Evolutionary conservation across 2,329 filamentous ascomycete species (phyloP).

Genomic region (Aureobasidium sp.): DNA sequence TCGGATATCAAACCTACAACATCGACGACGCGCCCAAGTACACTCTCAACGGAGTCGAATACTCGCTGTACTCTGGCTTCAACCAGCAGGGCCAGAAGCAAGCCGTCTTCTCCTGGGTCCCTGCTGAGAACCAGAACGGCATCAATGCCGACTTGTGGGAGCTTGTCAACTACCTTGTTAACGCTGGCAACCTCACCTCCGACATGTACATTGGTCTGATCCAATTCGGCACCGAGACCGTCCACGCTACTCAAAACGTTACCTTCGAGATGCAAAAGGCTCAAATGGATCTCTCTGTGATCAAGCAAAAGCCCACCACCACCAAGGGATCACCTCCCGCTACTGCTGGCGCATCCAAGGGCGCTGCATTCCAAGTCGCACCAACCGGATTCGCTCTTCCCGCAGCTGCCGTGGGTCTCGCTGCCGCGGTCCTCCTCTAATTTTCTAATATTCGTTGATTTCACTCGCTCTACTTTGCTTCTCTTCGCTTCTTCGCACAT

Average conservation of each 20-base stretch:
- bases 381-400: not conserved
- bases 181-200: not conserved
- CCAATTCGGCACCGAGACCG: conserved; percentile 14
- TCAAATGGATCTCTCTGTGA: conserved; percentile 10
- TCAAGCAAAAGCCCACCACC: conserved; percentile 4
- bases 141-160: conserved; percentile 2
- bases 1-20: conserved; percentile 13
- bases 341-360: conserved; percentile 1
- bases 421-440: conserved; percentile 12
- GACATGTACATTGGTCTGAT: conserved; percentile 13
- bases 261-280: conserved; percentile 11
- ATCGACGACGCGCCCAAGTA: not conserved
- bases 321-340: conserved; percentile 8
- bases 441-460: not conserved
- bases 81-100: conserved; percentile 14
- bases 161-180: conserved; percentile 2
- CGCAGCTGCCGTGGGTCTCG: conserved; percentile 11
- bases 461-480: not conserved
- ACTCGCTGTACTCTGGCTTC: conserved; percentile 9
- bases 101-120: conserved; percentile 15
- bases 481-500: conserved; percentile 13
- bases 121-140: not conserved
- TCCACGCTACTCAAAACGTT: conserved; percentile 12
- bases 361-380: conserved; percentile 5
- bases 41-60: conserved; percentile 1